These are phyloP conservation scores for Komagataea norvegica DNA, from an alignment of 1,139 yeast genomes.

Conservation along the genomic window DNA sequence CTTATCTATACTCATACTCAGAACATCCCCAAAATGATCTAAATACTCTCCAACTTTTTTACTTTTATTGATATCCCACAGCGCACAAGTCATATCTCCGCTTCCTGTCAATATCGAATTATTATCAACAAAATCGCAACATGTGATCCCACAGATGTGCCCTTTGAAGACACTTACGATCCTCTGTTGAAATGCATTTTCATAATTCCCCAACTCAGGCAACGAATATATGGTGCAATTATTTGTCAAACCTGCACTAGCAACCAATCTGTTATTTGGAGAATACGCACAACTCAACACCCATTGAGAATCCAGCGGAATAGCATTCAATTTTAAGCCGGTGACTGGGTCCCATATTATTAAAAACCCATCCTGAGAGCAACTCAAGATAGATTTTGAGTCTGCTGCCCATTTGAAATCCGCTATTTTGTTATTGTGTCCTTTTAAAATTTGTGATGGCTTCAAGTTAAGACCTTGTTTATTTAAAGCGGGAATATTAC, in stretches of 20 bases:
- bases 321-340: slow-evolving; percentile 67
- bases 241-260: slow-evolving; percentile 83
- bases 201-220: slow-evolving; percentile 27
- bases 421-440: slow-evolving; percentile 73
- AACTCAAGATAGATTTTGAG: slow-evolving; percentile 56
- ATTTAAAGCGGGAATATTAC: slow-evolving; percentile 25
- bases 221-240: slow-evolving; percentile 65
- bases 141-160: slow-evolving; percentile 79
- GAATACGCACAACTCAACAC: slow-evolving; percentile 72
- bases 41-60: slow-evolving; percentile 50
- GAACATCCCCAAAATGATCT: slow-evolving; percentile 81
- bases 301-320: slow-evolving; percentile 71
- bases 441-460: slow-evolving; percentile 45
- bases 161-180: slow-evolving; percentile 60
- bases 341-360: slow-evolving; percentile 79
- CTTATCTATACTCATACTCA: slow-evolving; percentile 41
- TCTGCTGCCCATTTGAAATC: slow-evolving; percentile 66
- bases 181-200: slow-evolving; percentile 37
- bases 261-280: slow-evolving; percentile 60
- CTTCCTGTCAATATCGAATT: slow-evolving; percentile 62
- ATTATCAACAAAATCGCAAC: slow-evolving; percentile 59
- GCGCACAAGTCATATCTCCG: slow-evolving; percentile 76
- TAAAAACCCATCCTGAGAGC: slow-evolving; percentile 85
- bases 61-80: slow-evolving; percentile 76
- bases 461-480: slow-evolving; percentile 29